A percentile compares a stretch with the other conserved stretches of the same genome.
Evolutionary conservation across 1,284 basidiomycete species (phyloP).

Genomic region (Neolentinus lepideus): DNA sequence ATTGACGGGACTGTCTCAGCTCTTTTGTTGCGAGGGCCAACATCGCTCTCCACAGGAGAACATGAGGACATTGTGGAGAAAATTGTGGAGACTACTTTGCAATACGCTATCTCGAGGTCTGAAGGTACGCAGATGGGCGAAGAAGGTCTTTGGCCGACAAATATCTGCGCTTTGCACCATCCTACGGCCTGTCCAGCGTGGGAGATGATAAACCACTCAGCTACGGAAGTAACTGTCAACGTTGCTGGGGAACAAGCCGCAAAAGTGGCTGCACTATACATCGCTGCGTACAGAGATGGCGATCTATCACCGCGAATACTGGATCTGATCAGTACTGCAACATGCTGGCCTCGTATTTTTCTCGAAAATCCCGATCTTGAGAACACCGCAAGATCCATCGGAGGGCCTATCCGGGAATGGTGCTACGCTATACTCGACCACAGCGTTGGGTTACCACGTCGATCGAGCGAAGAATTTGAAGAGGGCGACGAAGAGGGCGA

Average conservation of each 20-base stretch:
- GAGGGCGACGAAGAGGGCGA: conserved; percentile 11
- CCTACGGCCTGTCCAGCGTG: conserved; percentile 46
- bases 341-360: conserved; percentile 64
- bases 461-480: conserved; percentile 13
- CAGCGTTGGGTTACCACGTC: conserved; percentile 46
- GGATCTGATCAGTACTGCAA: conserved; percentile 53
- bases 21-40: conserved; percentile 42
- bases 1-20: conserved; percentile 58
- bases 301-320: conserved; percentile 47
- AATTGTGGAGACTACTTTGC: conserved; percentile 65
- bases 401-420: conserved; percentile 56
- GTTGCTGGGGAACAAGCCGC: conserved; percentile 23
- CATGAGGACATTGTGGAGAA: conserved; percentile 56
- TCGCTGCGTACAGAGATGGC: conserved; percentile 58
- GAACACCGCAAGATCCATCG: conserved; percentile 51
- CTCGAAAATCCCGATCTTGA: conserved; percentile 73
- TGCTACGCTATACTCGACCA: conserved; percentile 64
- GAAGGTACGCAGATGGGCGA: conserved; percentile 28
- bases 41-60: conserved; percentile 50
- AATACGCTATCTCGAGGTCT: conserved; percentile 63
- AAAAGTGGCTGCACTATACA: conserved; percentile 38
- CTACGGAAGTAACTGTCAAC: conserved; percentile 12
- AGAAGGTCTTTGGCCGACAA: conserved; percentile 39
- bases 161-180: conserved; percentile 52
- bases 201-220: conserved; percentile 41